Evolutionary conservation across 1,139 yeast species (phyloP).

Genomic region (Suhomyces kunorum): DNA sequence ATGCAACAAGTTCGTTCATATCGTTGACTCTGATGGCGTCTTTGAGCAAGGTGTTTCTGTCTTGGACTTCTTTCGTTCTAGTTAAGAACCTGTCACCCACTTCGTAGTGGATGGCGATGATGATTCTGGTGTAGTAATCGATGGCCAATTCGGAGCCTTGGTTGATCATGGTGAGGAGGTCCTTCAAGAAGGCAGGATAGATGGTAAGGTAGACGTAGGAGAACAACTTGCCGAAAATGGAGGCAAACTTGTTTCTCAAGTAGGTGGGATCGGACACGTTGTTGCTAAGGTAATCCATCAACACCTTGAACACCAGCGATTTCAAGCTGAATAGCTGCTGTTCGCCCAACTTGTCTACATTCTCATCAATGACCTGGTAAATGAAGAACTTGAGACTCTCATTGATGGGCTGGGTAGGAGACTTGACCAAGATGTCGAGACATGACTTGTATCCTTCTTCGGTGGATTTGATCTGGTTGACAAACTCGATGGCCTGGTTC

Average conservation of each 20-base stretch:
- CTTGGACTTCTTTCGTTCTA: constrained; percentile 61
- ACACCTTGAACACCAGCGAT: constrained; percentile 41
- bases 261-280: constrained; percentile 55
- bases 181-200: constrained; percentile 70
- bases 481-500: constrained; percentile 81
- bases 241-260: constrained; percentile 78
- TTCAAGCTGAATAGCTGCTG: constrained; percentile 51
- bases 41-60: constrained; percentile 70
- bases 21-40: constrained; percentile 80
- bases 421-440: constrained; percentile 54
- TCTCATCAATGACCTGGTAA: constrained; percentile 76
- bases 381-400: constrained; percentile 73
- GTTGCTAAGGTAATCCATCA: constrained; percentile 30
- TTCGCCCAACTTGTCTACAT: constrained; percentile 46
- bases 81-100: constrained; percentile 88
- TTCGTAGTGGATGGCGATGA: constrained; percentile 79
- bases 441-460: constrained; percentile 81
- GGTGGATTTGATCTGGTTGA: constrained; percentile 73
- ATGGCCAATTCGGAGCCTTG: constrained; percentile 51
- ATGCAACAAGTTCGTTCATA: constrained; percentile 62
- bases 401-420: constrained; percentile 30
- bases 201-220: constrained; percentile 61
- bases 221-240: constrained; percentile 70
- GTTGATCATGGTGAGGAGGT: constrained; percentile 49
- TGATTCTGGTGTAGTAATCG: constrained; percentile 75